Evolutionary conservation across 352 stramenopile species (phyloP), one percentile per base, ranked within the genome.

Genomic region (Nothophytophthora sp.): DNA sequence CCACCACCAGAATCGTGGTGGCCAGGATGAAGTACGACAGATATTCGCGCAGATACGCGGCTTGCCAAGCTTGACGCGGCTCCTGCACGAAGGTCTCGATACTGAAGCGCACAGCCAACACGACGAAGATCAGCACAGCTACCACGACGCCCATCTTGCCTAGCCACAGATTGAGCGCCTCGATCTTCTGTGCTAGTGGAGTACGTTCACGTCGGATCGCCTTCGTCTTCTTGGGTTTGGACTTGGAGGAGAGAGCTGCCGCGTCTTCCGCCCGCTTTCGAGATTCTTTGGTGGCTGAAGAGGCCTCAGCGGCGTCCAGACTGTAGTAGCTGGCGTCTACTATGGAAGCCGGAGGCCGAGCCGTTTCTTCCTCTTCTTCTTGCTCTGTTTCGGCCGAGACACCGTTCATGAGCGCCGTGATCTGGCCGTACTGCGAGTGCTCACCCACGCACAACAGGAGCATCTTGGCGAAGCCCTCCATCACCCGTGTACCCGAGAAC

Each of bases 391-490:
- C 49, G 6, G 44, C 34, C 13, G 42, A 28, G 5, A 15, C 23
- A 53, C 83, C 70, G 67, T 89, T 72, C 39, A 82, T 76, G n/a
- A 85, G 50, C 44, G 50, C 49, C 33, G 68, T 76, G 66, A 98
- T 98, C 32, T 92, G 85, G 11, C 92, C 90, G 51, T 89, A 90
- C 51, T 97, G 87, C 22, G 69, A 94, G 49, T 97, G 62, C 23
- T 83, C 82, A 20, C 94, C 92, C 19, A 98, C 92, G 37, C 88
- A 92, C 30, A 94, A 74, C 22, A 96, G 88, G n/a, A 98, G 65
- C 74, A 97, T 96, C 44, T 81, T 76, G 22, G 73, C 88, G 20
- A 80, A 81, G 15, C 92, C 94, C 45, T 90, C 82, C 58, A 92
- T 94, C 15, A 96, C 79, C n/a, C 87, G 87, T 32, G 90, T 97